Percentiles rank a stretch among this genome's conserved stretches.
phyloP scores from a whole-genome alignment of 257 asterid species.

The Thymus mandschuricus region DNA sequence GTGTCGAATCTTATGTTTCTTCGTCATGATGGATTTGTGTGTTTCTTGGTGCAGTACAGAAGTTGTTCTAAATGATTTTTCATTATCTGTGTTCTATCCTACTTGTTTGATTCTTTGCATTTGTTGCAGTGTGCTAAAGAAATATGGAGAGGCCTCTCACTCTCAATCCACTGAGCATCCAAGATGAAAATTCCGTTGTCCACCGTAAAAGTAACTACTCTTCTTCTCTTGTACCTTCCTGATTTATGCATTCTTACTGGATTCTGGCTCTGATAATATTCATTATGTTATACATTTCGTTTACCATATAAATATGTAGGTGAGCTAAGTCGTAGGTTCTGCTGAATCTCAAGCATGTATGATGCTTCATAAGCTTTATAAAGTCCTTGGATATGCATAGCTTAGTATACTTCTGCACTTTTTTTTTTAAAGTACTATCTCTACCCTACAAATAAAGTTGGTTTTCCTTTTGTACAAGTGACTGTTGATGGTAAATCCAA shows the following conservation, averaged over 20 bases:
- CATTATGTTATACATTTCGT: conserved; percentile 3
- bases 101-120: not conserved
- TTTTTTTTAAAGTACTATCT: not conserved
- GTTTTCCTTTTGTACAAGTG: conserved; percentile 41
- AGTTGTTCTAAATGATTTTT: not conserved
- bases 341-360: conserved; percentile 1
- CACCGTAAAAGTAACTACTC: conserved; percentile 49
- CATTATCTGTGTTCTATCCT: not conserved
- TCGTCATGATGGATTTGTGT: not conserved
- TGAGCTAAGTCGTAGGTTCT: not conserved
- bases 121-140: conserved; percentile 32
- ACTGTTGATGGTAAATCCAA: conserved; percentile 47
- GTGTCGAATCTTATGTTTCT: conserved; percentile 8
- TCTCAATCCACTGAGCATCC: conserved; percentile 59
- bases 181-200: conserved; percentile 56
- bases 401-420: not conserved
- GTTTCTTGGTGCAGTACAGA: conserved; percentile 2
- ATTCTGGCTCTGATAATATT: not conserved
- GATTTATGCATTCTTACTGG: conserved; percentile 10
- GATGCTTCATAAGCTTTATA: not conserved
- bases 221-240: not conserved
- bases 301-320: conserved; percentile 1
- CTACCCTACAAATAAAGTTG: conserved; percentile 8
- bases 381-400: not conserved
- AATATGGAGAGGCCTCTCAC: conserved; percentile 63